These are phyloP conservation scores for Amorphotheca resinae DNA, from an alignment of 495 filamentous ascomycete species.

Conservation along the genomic window DNA sequence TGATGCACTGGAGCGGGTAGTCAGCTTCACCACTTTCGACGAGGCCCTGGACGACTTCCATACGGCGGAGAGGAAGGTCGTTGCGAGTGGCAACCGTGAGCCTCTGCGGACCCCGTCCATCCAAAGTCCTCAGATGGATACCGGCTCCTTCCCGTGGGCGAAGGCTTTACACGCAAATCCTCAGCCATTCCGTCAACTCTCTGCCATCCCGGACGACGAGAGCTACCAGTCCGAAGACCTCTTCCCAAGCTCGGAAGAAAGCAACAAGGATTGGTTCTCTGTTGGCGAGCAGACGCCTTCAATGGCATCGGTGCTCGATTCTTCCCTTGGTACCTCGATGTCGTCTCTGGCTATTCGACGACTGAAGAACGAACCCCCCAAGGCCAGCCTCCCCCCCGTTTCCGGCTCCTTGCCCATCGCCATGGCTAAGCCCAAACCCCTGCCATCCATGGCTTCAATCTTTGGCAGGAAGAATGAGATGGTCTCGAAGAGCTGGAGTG, in stretches of 20 bases:
- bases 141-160: slow-evolving; percentile 85
- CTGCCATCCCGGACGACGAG: slow-evolving; percentile 48
- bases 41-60: slow-evolving; percentile 83
- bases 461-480: slow-evolving; percentile 63
- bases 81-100: slow-evolving; percentile 81
- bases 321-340: slow-evolving; percentile 56
- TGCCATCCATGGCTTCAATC: slow-evolving; percentile 58
- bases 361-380: slow-evolving; percentile 26
- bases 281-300: slow-evolving; percentile 60
- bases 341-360: slow-evolving; percentile 40
- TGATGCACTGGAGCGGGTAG: slow-evolving; percentile 59
- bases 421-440: slow-evolving; percentile 45
- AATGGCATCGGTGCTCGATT: slow-evolving; percentile 66
- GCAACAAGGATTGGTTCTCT: slow-evolving; percentile 60
- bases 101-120: slow-evolving; percentile 93
- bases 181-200: slow-evolving; percentile 70
- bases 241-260: slow-evolving; percentile 68
- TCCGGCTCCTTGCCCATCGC: slow-evolving; percentile 69
- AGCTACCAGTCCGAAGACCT: slow-evolving; percentile 76
- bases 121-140: slow-evolving; percentile 70
- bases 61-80: slow-evolving; percentile 55
- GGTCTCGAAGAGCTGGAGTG: slow-evolving; percentile 94
- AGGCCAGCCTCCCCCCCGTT: slow-evolving; percentile 44
- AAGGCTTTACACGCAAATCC: slow-evolving; percentile 73
- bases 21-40: slow-evolving; percentile 93